Base-by-base conservation (phyloP, 2,329 filamentous ascomycete species). In the Calcarisporium arbuscula region DNA sequence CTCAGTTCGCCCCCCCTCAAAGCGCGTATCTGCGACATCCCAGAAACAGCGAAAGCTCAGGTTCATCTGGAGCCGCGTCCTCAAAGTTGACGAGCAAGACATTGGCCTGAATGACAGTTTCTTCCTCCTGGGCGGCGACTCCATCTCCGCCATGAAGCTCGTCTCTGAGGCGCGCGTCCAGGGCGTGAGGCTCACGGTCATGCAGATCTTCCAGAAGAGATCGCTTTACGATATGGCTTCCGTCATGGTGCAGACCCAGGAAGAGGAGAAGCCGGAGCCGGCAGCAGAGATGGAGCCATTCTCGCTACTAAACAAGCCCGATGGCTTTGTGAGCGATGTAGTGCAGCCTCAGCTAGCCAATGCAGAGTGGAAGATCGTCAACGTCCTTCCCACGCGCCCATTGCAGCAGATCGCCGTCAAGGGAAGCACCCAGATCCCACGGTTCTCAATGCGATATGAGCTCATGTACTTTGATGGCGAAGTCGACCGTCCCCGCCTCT, bases 371-470 rank as follows among this genome's bases (percentile, higher is more conserved):
- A 64, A 61, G 8, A 64, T 82, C 27, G 50, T 58, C 3, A 70
- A 81, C 42, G 65, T 80, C 2, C 61, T 78, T 3, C 78, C 77
- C 3, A 65, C 72, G 2, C 67, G 74, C 0, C 74, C 75, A 5
- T 60, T 78, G 3, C 77, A 82, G 45, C 64, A 71, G 25, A 61
- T 80, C 15, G 77, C 77, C 11, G 67, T 82, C 26, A 64, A 62
- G 39, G 76, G 67, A 16, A 82, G 77, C 0, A 64, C 73, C 2
- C 57, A 71, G 12, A 56, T 67, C 4, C 77, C 77, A 5, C 68
- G 78, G 3, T 80, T 74, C 48, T 81, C 77, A 0, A 57, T 74
- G 2, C 72, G 77, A 11, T 82, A 85, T 48, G 77, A 77, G 40
- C 64, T 79, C 39, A 74, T 84, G 53, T 75, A 76, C 53, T 70